Percentiles rank a stretch among this genome's conserved stretches.
These are phyloP conservation scores for Saccharomycopsis capsularis DNA, from an alignment of 805 yeast genomes.

Conservation along the genomic window DNA sequence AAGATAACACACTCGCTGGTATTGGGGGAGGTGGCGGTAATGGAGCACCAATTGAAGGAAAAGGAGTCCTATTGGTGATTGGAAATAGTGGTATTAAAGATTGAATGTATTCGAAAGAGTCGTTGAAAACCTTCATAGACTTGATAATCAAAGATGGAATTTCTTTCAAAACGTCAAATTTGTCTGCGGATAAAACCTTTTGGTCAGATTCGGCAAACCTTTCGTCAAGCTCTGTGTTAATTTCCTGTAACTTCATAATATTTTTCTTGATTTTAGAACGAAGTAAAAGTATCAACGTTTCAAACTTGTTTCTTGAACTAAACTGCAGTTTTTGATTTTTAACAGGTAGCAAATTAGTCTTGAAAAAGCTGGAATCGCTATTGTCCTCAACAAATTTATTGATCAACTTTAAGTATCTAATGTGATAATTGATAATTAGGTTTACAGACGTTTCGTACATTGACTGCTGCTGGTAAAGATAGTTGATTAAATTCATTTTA, in stretches of 20 bases:
- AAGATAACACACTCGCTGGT: neutral
- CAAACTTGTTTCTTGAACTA: constrained; percentile 13
- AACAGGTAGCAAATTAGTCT: constrained; percentile 14
- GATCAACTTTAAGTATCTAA: constrained; percentile 13
- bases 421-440: constrained; percentile 17
- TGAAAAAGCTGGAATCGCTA: constrained; percentile 12
- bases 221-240: constrained; percentile 1
- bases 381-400: constrained; percentile 18
- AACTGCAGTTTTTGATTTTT: constrained; percentile 1
- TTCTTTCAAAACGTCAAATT: constrained; percentile 3
- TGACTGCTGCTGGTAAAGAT: constrained; percentile 14
- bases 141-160: constrained; percentile 8
- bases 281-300: constrained; percentile 15
- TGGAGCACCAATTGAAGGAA: neutral
- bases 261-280: constrained; percentile 15
- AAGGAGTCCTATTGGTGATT: neutral
- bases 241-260: constrained; percentile 2
- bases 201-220: constrained; percentile 5
- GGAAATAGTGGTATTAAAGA: constrained; percentile 20
- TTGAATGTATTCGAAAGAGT: constrained; percentile 16
- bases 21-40: constrained; percentile 2
- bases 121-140: constrained; percentile 13
- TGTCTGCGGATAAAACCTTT: neutral
- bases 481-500: constrained; percentile 3
- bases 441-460: constrained; percentile 8